A percentile compares a stretch with the other conserved stretches of the same genome.
phyloP scores from a whole-genome alignment of 2,329 filamentous ascomycete species.

The Clonostachys chloroleuca region DNA sequence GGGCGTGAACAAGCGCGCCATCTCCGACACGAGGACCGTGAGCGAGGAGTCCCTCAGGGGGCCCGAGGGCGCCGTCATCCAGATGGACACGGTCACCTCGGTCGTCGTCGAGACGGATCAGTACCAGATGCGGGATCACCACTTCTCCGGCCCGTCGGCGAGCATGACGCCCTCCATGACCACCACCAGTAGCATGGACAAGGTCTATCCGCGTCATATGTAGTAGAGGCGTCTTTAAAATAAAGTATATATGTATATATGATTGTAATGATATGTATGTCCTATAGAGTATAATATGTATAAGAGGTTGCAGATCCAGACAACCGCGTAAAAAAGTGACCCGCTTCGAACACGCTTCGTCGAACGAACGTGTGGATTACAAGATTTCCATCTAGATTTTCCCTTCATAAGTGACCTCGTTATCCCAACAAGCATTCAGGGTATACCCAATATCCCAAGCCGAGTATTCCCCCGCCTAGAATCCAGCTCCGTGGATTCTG shows the following conservation, averaged over 20 bases:
- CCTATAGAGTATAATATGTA: not conserved
- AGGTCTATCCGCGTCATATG: constrained; percentile 7
- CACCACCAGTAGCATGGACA: constrained; percentile 13
- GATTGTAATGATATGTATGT: not conserved
- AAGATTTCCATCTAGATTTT: no score
- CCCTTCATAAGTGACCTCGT: no score
- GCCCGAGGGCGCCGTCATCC: constrained; percentile 29
- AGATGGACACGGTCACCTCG: constrained; percentile 36
- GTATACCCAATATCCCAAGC: no score
- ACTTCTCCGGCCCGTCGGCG: constrained; percentile 12
- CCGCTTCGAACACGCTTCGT: no score
- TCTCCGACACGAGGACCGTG: constrained; percentile 7
- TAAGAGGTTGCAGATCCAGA: no score
- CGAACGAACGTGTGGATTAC: no score
- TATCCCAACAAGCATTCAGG: no score
- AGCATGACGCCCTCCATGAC: constrained; percentile 15
- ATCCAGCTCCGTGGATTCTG: no score
- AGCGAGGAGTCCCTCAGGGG: constrained; percentile 25
- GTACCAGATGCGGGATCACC: constrained; percentile 13
- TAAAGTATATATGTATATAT: not conserved
- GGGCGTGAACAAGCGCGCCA: not conserved
- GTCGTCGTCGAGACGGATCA: constrained; percentile 32
- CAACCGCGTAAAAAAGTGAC: no score
- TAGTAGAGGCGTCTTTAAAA: not conserved
- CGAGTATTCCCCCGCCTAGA: no score